These are phyloP conservation scores for Potentilla sterilis DNA, from an alignment of 306 rosid species.

Conservation along the genomic window DNA sequence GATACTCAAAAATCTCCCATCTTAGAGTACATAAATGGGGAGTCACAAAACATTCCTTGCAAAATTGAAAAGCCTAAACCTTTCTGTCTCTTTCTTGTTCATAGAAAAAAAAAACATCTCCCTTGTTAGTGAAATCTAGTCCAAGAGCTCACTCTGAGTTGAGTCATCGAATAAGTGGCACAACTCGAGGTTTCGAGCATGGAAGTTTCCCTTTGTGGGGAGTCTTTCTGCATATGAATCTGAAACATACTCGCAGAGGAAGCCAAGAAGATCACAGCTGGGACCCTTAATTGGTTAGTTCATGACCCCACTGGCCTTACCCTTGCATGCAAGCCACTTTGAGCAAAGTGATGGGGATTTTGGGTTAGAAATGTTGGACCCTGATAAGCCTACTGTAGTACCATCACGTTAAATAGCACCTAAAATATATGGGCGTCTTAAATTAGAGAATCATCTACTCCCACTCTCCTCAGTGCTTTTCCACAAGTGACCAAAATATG, in stretches of 20 bases:
- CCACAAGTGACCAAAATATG: neutral
- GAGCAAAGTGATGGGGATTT: conserved; percentile 10
- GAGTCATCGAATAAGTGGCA: neutral
- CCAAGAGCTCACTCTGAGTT: neutral
- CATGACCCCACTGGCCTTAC: neutral
- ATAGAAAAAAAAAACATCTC: neutral
- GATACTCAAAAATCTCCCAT: neutral
- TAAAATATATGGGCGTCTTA: neutral
- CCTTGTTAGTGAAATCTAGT: neutral
- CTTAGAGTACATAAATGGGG: neutral
- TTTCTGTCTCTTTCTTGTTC: neutral
- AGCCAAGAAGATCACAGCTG: neutral
- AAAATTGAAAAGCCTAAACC: neutral
- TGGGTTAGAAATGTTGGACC: neutral
- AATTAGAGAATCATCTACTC: conserved; percentile 14
- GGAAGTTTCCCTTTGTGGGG: neutral
- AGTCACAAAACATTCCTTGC: neutral
- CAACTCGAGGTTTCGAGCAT: neutral
- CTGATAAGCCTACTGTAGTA: conserved; percentile 1
- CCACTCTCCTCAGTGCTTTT: neutral
- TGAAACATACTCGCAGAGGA: neutral
- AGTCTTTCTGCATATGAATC: neutral
- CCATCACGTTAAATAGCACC: neutral
- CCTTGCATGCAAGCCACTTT: conserved; percentile 31
- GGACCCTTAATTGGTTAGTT: neutral